Conservation (phyloP, 2,329 filamentous ascomycete species). For the Sporothrix mexicana region DNA sequence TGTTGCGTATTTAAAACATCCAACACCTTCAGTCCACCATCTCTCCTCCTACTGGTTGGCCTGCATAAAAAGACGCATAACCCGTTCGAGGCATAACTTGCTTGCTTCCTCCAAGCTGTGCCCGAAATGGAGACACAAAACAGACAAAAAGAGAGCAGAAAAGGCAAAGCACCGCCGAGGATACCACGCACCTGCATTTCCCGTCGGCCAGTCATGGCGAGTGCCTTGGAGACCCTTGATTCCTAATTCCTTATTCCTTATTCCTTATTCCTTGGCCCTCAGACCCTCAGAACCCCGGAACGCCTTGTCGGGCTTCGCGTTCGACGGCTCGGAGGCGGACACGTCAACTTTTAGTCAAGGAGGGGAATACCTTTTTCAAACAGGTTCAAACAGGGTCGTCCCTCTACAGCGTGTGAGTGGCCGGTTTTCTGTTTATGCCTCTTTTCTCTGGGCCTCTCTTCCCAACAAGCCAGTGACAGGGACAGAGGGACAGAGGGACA, state of each 20-base stretch:
- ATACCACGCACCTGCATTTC: not conserved
- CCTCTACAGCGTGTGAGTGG: not conserved
- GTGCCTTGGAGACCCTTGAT: no score
- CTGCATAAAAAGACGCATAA: conserved; percentile 9
- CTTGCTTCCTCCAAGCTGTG: not conserved
- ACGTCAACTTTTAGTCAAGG: conserved; percentile 29
- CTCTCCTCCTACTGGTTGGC: not conserved
- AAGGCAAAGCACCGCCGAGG: not conserved
- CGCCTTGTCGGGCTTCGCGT: conserved; percentile 26
- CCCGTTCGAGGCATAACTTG: conserved; percentile 8
- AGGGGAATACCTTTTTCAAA: no score
- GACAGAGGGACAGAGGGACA: not conserved
- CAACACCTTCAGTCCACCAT: no score
- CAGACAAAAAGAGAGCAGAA: not conserved
- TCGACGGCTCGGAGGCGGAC: conserved; percentile 29
- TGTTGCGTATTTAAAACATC: no score
- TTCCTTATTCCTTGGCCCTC: not conserved
- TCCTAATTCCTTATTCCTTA: no score
- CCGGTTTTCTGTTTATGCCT: not conserved
- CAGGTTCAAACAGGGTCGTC: not conserved
- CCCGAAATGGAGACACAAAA: not conserved
- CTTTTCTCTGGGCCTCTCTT: not conserved
- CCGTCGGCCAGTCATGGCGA: not conserved
- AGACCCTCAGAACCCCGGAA: not conserved
- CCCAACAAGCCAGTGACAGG: not conserved